These are phyloP conservation scores for Narthecium ossifragum DNA, from an alignment of 106 monocot species.

Conservation along the genomic window DNA sequence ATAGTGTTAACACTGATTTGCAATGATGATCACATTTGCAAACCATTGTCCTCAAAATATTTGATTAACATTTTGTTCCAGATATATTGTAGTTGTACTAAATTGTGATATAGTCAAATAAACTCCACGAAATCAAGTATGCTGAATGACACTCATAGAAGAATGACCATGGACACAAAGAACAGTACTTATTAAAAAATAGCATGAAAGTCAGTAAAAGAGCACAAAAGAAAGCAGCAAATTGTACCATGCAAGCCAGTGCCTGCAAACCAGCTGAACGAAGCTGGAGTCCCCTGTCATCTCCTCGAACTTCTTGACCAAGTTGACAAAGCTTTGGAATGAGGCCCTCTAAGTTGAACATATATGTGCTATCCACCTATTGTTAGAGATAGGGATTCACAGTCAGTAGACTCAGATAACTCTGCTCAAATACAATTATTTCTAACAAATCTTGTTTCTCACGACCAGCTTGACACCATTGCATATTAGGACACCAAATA, in stretches of 20 bases:
- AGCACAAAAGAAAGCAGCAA: neutral
- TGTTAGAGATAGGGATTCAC: slow-evolving; percentile 8
- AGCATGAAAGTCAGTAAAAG: neutral
- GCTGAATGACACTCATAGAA: no score
- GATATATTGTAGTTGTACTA: no score
- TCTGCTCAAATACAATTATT: neutral
- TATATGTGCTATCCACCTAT: slow-evolving; percentile 84
- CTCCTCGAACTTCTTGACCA: slow-evolving; percentile 50
- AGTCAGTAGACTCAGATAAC: neutral
- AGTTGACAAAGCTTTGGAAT: slow-evolving; percentile 91
- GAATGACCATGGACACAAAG: neutral
- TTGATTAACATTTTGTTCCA: no score
- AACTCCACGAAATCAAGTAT: no score
- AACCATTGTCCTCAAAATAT: no score
- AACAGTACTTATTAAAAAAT: neutral
- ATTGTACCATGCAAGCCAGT: slow-evolving; percentile 82
- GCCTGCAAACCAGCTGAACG: slow-evolving; percentile 77
- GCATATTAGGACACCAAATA: no score
- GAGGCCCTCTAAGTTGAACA: slow-evolving; percentile 87
- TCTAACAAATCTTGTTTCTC: no score
- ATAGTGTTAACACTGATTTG: no score
- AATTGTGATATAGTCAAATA: no score
- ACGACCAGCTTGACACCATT: no score
- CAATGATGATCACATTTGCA: no score
- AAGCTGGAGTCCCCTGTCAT: slow-evolving; percentile 46